Evolutionary conservation across 345 rosid genomes (phyloP).

Genomic region (Salix suchowensis): DNA sequence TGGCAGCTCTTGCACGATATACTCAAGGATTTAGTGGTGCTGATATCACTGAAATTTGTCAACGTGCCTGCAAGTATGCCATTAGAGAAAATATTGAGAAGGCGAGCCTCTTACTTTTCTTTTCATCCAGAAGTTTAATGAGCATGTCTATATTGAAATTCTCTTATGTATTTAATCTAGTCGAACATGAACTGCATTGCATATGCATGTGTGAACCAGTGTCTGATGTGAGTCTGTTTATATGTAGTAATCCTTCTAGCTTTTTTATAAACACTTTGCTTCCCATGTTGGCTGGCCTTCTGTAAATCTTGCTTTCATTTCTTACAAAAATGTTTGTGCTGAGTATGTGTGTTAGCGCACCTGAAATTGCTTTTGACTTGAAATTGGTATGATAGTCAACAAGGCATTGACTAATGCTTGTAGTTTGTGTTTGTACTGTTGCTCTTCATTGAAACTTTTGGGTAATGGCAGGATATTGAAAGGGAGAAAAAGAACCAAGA

Average conservation of each 20-base stretch:
- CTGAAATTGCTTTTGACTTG: background rate
- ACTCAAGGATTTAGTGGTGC: slow-evolving; percentile 38
- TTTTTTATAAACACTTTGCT: background rate
- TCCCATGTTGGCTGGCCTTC: background rate
- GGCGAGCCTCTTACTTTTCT: background rate
- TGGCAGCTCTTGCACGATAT: slow-evolving; percentile 25
- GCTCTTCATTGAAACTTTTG: background rate
- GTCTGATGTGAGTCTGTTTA: background rate
- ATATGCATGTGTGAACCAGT: background rate
- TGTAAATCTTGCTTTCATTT: background rate
- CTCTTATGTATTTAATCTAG: background rate
- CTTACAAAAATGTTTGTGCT: background rate
- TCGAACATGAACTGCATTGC: background rate
- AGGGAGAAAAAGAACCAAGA: slow-evolving; percentile 24
- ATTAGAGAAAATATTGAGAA: slow-evolving; percentile 36
- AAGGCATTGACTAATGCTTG: background rate
- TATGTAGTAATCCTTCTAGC: background rate
- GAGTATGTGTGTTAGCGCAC: background rate
- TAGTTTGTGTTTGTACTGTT: background rate
- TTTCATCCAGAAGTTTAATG: background rate
- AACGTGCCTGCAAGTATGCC: slow-evolving; percentile 37
- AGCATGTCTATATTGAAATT: background rate
- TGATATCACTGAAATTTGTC: slow-evolving; percentile 36
- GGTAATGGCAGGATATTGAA: slow-evolving; percentile 26
- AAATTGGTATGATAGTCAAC: background rate